Base-by-base conservation (phyloP, 768 basidiomycete species). In the Chalciporus pseudorubinellus region DNA sequence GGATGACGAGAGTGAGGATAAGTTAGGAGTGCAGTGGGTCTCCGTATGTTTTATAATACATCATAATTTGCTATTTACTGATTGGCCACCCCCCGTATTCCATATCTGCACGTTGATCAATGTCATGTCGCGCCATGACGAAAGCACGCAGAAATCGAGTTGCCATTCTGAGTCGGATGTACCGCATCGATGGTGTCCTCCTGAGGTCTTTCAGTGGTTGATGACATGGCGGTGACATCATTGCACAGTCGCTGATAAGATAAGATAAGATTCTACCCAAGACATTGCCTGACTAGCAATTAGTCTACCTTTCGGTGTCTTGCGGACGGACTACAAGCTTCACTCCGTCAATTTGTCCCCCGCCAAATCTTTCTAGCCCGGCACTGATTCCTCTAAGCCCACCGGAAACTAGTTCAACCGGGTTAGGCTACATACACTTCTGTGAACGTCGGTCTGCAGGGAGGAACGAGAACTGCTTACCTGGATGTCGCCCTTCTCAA, bases 271-370 rank as follows among this genome's bases (percentile, higher is more conserved):
- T 54, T 52, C 66, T 67, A 67, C 61, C 22, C 51, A 39, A 58
- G 39, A 63, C 28, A 55, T 39, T 53, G 51, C 49, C 21, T 57
- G 46, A 52, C 63, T 48, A 61, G 58, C 41, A 38, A 43, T 36
- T 16, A 20, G 57, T 60, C 66, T 66, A 66, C 65, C 65, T 65
- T 68, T 69, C 65, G 9, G 73, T 77, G 44, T 78, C 77, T 59
- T 73, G 71, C 8, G 77, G 78, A 43, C 58, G 69, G 49, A 64
- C 69, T 45, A 79, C 68, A 33, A 80, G 58, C 59, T 79, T 80
- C 21, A 70, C 59, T 4, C 74, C 76, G 41, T 75, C 77, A 16
- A 79, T 71, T 53, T 72, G 60, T 28, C 71, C 69, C 4, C 66
- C 63, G 52, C 72, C 63, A 59, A 81, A 58, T 40, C 72, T 66